phyloP scores from a whole-genome alignment of 75 land plant genomes.

The Larix kaempferi region DNA sequence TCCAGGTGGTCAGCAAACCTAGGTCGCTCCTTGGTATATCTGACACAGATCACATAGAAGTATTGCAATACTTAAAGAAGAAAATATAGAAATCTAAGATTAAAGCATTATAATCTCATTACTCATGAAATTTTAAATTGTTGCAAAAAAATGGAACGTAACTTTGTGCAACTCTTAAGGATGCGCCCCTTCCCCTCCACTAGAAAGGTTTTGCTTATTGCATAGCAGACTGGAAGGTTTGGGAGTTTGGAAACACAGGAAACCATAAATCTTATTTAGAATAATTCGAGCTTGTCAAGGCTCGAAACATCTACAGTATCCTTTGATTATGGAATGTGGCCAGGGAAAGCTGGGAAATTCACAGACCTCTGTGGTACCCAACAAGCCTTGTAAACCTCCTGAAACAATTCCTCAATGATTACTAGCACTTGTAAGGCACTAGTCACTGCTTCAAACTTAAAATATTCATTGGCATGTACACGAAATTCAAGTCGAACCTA shows the following conservation, averaged over 20 bases:
- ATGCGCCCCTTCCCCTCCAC: neutral
- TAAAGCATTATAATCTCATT: neutral
- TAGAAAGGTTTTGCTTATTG: neutral
- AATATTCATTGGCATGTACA: too few relatives aligned
- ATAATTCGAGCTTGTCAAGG: neutral
- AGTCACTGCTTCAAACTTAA: too few relatives aligned
- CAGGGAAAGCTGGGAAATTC: neutral
- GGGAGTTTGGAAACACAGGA: too few relatives aligned
- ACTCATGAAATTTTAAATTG: neutral
- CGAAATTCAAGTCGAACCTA: neutral
- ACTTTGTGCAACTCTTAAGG: neutral
- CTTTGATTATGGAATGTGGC: neutral
- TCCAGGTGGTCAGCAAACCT: conserved; percentile 89
- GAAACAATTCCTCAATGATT: neutral
- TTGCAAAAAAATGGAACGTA: neutral
- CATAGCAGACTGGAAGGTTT: neutral
- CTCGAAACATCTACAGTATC: neutral
- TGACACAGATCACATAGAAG: conserved; percentile 19
- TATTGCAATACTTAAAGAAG: conserved; percentile 6
- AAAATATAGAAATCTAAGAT: neutral
- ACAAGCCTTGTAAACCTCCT: neutral
- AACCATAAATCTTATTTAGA: neutral
- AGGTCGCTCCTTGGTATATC: conserved; percentile 92
- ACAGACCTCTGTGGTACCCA: neutral
- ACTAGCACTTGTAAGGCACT: too few relatives aligned